Evolutionary conservation across 495 filamentous ascomycete species (phyloP).

Genomic region (Hypoxylon fragiforme): DNA sequence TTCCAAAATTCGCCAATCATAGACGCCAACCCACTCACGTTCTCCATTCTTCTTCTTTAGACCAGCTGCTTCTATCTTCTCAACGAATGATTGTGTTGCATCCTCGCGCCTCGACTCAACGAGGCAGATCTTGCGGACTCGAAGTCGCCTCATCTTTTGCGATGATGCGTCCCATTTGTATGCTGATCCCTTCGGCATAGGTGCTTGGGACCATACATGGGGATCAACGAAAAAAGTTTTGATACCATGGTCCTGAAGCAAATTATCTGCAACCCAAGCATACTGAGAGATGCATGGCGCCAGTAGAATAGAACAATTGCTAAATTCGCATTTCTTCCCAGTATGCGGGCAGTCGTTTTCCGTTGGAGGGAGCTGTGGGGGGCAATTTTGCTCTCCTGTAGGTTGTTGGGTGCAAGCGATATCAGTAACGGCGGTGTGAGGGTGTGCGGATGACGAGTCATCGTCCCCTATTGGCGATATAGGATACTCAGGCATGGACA

Average conservation of each 20-base stretch:
- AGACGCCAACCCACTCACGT: conserved; percentile 47
- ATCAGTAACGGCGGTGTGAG: not conserved
- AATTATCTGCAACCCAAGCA: conserved; percentile 47
- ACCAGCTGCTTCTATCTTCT: conserved; percentile 37
- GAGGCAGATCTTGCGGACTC: conserved; percentile 46
- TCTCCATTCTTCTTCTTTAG: conserved; percentile 40
- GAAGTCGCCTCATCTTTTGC: conserved; percentile 32
- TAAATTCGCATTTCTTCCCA: conserved; percentile 37
- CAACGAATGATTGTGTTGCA: conserved; percentile 45
- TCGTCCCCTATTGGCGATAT: not conserved
- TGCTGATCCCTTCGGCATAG: conserved; percentile 3
- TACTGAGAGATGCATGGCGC: conserved; percentile 48
- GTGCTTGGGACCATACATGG: conserved; percentile 34
- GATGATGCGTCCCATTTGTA: conserved; percentile 35
- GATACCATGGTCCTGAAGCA: conserved; percentile 48
- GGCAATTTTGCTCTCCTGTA: not conserved
- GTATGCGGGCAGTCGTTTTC: conserved; percentile 17
- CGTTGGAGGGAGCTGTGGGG: not conserved
- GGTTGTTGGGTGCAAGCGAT: not conserved
- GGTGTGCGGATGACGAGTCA: not conserved
- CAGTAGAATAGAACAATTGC: conserved; percentile 47
- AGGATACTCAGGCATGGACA: not conserved
- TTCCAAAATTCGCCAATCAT: conserved; percentile 56
- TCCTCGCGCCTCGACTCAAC: conserved; percentile 47
- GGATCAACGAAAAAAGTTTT: conserved; percentile 38